phyloP scores from a whole-genome alignment of 768 basidiomycete genomes.

The Termitomyces sp. region DNA sequence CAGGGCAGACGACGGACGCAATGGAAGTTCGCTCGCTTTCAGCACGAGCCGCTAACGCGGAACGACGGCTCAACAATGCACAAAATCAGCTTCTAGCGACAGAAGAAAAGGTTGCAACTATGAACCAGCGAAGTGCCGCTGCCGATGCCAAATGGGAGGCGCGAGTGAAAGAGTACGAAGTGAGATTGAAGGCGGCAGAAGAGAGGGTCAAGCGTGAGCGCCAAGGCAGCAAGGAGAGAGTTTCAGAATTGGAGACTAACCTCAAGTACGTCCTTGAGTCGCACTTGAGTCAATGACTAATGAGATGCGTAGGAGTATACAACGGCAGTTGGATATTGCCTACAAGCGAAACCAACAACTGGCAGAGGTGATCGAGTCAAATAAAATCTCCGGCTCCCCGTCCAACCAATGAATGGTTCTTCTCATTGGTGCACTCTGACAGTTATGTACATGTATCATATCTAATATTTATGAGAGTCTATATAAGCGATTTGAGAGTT shows the following conservation, averaged over 20 bases:
- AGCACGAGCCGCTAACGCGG: slow-evolving; percentile 76
- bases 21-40: slow-evolving; percentile 68
- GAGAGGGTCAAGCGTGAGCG: slow-evolving; percentile 91
- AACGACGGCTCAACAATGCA: slow-evolving; percentile 79
- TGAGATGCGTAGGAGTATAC: slow-evolving; percentile 48
- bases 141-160: slow-evolving; percentile 93
- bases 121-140: slow-evolving; percentile 63
- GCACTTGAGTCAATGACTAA: background rate
- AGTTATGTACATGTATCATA: slow-evolving; percentile 6
- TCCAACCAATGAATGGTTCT: background rate
- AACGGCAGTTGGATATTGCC: slow-evolving; percentile 75
- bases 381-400: slow-evolving; percentile 17
- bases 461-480: background rate
- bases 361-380: slow-evolving; percentile 43
- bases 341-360: slow-evolving; percentile 64
- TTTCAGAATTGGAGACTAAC: slow-evolving; percentile 63
- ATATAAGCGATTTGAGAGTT: background rate
- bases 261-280: slow-evolving; percentile 46
- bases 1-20: slow-evolving; percentile 48
- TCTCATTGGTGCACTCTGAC: slow-evolving; percentile 3
- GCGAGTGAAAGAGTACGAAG: slow-evolving; percentile 89
- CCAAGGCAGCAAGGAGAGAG: slow-evolving; percentile 88
- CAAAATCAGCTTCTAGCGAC: slow-evolving; percentile 79
- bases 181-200: slow-evolving; percentile 72
- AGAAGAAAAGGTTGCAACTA: slow-evolving; percentile 76